Base-by-base conservation (phyloP, 2,329 filamentous ascomycete species). In the Pseudogymnoascus sp. region DNA sequence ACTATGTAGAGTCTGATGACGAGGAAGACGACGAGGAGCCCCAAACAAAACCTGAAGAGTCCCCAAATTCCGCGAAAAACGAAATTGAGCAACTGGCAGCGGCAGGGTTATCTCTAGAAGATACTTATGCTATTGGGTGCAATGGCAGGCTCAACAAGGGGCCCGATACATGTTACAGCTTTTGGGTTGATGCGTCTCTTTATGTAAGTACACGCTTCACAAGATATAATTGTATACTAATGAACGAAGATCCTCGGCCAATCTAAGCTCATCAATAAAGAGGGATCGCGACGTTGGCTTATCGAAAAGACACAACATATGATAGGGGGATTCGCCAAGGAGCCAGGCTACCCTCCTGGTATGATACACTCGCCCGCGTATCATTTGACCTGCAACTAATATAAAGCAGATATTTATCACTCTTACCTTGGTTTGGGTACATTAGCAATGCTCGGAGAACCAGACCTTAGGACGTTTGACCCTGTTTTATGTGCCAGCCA, bases 81-180 rank as follows among this genome's bases (percentile, higher is more conserved):
- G 51, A 57, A 57, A 34, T 57, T 34, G 60, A 61, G 14, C 39
- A 41, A 8, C 34, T 39, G 60, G 60, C 60, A 16, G 60, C 13
- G n/a, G 60, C 21, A 31, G 57, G 62, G 21, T 63, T 70, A 1
- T 64, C 57, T 60, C 60, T 73, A 65, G 19, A 69, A 62, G 57
- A 70, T 62, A 41, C 72, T 71, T 61, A 73, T 71, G 67, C 73
- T 81, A 83, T 91, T 1, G 95, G 93, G 8, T 92, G 96, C 77
- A 96, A 96, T 71, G 95, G 95, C 25, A 86, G 95, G 61, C 87
- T 85, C 73, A 97, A 96, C 78, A 99, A 99, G 76, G 83, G 88
- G 60, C 90, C 90, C 8, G 95, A 99, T 76, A 98, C 95, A 0
- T 99, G 95, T 77, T 99, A 99, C 75, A 89, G 86, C 21, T 99